Evolutionary conservation across 306 rosid genomes (phyloP).

Genomic region (Arachis stenosperma): DNA sequence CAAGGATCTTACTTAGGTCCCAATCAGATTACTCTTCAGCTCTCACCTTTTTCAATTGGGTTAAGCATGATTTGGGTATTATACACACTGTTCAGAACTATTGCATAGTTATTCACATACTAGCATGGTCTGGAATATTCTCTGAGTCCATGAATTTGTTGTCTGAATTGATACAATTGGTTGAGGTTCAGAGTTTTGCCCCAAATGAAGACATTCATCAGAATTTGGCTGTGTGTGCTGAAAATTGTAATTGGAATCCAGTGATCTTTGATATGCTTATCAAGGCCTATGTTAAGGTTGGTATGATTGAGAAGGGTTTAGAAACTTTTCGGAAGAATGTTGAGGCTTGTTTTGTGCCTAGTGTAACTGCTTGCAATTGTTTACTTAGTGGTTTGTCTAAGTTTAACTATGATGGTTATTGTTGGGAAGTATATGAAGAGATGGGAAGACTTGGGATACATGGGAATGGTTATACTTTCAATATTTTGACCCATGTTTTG

Average conservation of each 20-base stretch:
- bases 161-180: conserved; percentile 61
- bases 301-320: conserved; percentile 68
- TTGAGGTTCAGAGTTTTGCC: conserved; percentile 35
- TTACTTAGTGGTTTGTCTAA: conserved; percentile 65
- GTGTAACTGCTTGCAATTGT: conserved; percentile 68
- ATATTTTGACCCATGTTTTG: conserved; percentile 74
- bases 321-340: conserved; percentile 58
- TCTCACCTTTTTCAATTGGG: conserved; percentile 74
- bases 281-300: conserved; percentile 78
- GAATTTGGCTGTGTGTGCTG: conserved; percentile 51
- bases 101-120: conserved; percentile 60
- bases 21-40: conserved; percentile 78
- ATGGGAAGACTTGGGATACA: conserved; percentile 84
- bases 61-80: conserved; percentile 61
- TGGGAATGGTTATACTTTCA: conserved; percentile 76
- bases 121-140: conserved; percentile 66
- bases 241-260: conserved; percentile 87
- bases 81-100: conserved; percentile 61
- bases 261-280: conserved; percentile 72
- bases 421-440: conserved; percentile 87
- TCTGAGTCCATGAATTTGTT: conserved; percentile 66
- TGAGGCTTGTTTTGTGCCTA: conserved; percentile 67
- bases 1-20: conserved; percentile 76
- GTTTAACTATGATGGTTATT: conserved; percentile 53
- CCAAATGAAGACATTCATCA: conserved; percentile 54